phyloP scores from a whole-genome alignment of 208 protist genomes.

The Acanthamoeba royreba region DNA sequence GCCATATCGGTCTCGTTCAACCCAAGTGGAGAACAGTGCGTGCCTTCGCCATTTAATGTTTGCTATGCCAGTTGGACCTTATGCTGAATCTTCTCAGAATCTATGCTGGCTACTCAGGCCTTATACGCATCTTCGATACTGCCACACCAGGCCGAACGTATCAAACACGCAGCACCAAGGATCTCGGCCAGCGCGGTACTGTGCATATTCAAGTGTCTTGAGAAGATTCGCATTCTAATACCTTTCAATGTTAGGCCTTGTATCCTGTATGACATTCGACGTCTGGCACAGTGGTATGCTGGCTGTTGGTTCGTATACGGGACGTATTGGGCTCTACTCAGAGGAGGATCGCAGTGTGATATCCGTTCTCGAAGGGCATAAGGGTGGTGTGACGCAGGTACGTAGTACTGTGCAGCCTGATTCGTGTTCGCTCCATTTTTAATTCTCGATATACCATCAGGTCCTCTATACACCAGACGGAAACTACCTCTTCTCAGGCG shows the following conservation, averaged over 20 bases:
- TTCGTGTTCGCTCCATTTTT: background rate
- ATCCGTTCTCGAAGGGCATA: background rate
- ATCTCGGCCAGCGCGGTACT: background rate
- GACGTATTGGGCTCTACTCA: background rate
- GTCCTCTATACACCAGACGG: background rate
- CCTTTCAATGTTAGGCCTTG: background rate
- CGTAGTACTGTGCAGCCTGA: background rate
- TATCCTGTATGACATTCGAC: constrained; percentile 1
- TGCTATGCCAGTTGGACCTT: background rate
- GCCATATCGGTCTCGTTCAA: constrained; percentile 5
- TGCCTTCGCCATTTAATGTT: background rate
- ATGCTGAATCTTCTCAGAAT: background rate
- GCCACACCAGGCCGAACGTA: background rate
- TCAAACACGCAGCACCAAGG: background rate
- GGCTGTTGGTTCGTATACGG: background rate
- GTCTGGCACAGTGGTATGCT: background rate
- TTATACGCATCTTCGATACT: background rate
- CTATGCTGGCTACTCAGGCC: background rate
- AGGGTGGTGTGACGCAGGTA: constrained; percentile 23
- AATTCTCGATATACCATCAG: background rate
- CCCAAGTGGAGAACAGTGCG: background rate
- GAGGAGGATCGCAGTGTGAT: background rate
- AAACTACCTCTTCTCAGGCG: constrained; percentile 31
- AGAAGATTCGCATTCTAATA: background rate
- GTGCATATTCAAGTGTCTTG: background rate